Conservation (phyloP, 129 eudicot species). For the Flaveria ramosissima region DNA sequence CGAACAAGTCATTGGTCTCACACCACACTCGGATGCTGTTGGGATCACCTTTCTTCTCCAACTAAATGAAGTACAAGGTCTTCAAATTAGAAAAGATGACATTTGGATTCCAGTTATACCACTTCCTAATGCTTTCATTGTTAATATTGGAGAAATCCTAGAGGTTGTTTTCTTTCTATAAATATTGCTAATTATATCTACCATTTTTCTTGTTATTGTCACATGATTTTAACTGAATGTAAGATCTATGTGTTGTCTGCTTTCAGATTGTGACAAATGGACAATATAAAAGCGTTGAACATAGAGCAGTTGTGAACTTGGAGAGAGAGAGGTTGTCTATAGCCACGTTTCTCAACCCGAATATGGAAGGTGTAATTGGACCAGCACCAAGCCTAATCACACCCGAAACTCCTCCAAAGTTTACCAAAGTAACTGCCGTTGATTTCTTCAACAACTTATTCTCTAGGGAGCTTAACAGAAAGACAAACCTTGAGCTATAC, state of each 20-base stretch:
- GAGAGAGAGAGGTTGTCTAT: constrained; percentile 5
- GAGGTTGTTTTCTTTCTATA: not conserved
- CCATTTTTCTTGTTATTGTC: not conserved
- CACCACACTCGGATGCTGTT: not conserved
- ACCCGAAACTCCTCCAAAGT: not conserved
- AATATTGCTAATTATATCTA: not conserved
- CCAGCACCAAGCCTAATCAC: constrained; percentile 3
- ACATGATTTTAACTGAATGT: not conserved
- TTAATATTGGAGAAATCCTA: constrained; percentile 6
- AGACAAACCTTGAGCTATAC: constrained; percentile 10
- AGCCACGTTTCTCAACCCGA: constrained; percentile 1
- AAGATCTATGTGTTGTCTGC: not conserved
- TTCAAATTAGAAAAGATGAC: constrained; percentile 12
- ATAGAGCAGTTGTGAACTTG: not conserved
- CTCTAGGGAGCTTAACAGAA: not conserved
- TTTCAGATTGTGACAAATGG: constrained; percentile 11
- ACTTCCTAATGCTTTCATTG: constrained; percentile 9
- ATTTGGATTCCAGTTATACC: not conserved
- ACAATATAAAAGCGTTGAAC: constrained; percentile 7
- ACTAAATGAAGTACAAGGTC: constrained; percentile 11
- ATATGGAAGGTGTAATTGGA: not conserved
- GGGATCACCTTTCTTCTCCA: constrained; percentile 13
- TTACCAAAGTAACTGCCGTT: not conserved
- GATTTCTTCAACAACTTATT: not conserved
- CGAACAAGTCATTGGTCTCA: constrained; percentile 8